phyloP scores from a whole-genome alignment of 495 filamentous ascomycete genomes.

The Penicillium macrosclerotiorum region DNA sequence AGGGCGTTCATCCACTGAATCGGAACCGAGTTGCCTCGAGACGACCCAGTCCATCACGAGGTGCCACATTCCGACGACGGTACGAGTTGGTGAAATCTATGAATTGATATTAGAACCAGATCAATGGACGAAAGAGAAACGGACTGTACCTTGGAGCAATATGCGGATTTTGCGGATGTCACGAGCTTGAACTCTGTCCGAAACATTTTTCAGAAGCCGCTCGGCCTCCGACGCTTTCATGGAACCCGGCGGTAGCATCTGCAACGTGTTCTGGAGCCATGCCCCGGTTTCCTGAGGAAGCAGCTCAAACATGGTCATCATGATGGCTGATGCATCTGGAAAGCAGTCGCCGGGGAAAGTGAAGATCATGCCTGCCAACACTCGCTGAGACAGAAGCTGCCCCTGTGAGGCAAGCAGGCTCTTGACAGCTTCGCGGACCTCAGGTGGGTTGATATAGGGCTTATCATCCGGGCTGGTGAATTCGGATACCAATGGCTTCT shows the following conservation, averaged over 20 bases:
- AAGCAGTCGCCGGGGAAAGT: constrained; percentile 94
- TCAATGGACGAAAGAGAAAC: background rate
- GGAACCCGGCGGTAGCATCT: constrained; percentile 77
- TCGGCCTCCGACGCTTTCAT: constrained; percentile 65
- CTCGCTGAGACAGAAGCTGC: constrained; percentile 74
- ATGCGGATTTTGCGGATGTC: constrained; percentile 79
- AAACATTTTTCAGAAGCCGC: constrained; percentile 63
- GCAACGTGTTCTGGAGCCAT: constrained; percentile 81
- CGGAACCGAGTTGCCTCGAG: constrained; percentile 83
- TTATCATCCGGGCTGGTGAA: constrained; percentile 48
- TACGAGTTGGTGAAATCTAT: constrained; percentile 92
- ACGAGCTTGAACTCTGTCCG: constrained; percentile 63
- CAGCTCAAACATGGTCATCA: constrained; percentile 84
- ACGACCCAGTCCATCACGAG: constrained; percentile 83
- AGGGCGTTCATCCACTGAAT: constrained; percentile 58
- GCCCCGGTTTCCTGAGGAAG: constrained; percentile 70
- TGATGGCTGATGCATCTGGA: constrained; percentile 86
- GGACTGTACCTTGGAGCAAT: constrained; percentile 66
- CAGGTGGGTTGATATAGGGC: constrained; percentile 51
- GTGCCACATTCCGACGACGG: constrained; percentile 87
- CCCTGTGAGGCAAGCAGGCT: constrained; percentile 68
- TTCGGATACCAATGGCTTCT: constrained; percentile 71
- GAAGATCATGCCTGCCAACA: constrained; percentile 98
- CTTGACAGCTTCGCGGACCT: constrained; percentile 70
- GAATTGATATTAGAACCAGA: constrained; percentile 5